Percentiles rank a stretch among this genome's conserved stretches.
Conservation (phyloP, 108 stramenopile genomes). For the Cyclotella baltica region DNA sequence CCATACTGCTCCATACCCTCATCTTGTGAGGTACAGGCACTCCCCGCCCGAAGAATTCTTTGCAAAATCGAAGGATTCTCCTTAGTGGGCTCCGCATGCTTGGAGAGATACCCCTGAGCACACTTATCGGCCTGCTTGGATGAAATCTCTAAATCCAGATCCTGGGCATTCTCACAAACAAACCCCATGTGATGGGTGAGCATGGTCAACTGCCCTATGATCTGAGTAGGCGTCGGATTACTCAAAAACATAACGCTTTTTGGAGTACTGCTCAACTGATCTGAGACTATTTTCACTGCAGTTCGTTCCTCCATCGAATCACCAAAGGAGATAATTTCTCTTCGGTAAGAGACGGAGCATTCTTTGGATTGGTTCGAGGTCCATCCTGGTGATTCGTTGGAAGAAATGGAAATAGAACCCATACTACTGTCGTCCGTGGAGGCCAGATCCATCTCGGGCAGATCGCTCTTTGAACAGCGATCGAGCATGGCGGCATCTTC, state of each 20-base stretch:
- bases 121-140: constrained; percentile 76
- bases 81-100: neutral
- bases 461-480: constrained; percentile 39
- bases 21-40: neutral
- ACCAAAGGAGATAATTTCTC: constrained; percentile 89
- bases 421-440: constrained; percentile 50
- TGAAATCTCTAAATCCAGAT: constrained; percentile 82
- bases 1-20: constrained; percentile 10
- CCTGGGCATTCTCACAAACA: constrained; percentile 61
- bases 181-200: constrained; percentile 84
- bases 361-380: neutral
- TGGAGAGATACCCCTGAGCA: constrained; percentile 63
- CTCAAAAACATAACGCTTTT: constrained; percentile 87
- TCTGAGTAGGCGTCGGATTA: constrained; percentile 73
- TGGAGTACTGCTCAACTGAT: constrained; percentile 72
- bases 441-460: constrained; percentile 56
- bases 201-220: constrained; percentile 86
- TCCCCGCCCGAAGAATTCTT: constrained; percentile 14
- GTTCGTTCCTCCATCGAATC: constrained; percentile 90
- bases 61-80: constrained; percentile 19
- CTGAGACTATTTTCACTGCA: constrained; percentile 86
- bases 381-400: constrained; percentile 57
- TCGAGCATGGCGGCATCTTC: constrained; percentile 60
- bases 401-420: constrained; percentile 61
- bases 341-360: neutral